A percentile compares a stretch with the other conserved stretches of the same genome.
Evolutionary conservation across 2,329 filamentous ascomycete genomes (phyloP).

Genomic region (Cyanodermella asteris): DNA sequence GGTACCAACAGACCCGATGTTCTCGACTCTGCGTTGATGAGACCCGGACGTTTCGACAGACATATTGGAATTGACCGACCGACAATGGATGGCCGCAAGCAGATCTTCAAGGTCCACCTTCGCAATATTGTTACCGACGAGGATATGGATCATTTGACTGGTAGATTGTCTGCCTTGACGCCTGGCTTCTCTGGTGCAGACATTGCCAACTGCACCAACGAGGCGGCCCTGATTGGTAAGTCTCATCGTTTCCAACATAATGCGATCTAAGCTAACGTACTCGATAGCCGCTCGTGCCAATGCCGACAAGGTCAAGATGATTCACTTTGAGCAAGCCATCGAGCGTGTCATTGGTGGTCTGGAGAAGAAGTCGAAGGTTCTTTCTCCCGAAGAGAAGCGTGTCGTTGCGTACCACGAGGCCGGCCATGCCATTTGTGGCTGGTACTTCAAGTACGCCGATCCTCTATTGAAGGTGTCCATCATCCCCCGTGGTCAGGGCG

Average conservation of each 20-base stretch:
- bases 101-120: constrained; percentile 89
- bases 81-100: constrained; percentile 88
- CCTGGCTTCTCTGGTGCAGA: constrained; percentile 95
- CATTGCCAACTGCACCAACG: constrained; percentile 96
- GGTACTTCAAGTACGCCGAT: constrained; percentile 93
- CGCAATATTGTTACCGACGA: constrained; percentile 87
- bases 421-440: constrained; percentile 93
- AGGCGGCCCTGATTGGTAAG: constrained; percentile 86
- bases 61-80: constrained; percentile 89
- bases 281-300: constrained; percentile 55
- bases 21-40: constrained; percentile 86
- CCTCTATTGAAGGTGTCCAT: constrained; percentile 96
- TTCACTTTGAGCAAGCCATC: constrained; percentile 90
- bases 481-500: constrained; percentile 84
- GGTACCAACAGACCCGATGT: constrained; percentile 93
- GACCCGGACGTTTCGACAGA: constrained; percentile 87
- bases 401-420: constrained; percentile 97
- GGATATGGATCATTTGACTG: constrained; percentile 68
- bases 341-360: constrained; percentile 91
- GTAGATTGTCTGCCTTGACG: constrained; percentile 74
- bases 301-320: constrained; percentile 63
- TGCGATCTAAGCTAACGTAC: constrained; percentile 17
- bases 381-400: constrained; percentile 82
- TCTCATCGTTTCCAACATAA: constrained; percentile 9
- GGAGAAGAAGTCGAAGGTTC: constrained; percentile 89